These are phyloP conservation scores for Dentiscutata heterogama DNA, from an alignment of 371 early-diverging fungal species.

Conservation along the genomic window DNA sequence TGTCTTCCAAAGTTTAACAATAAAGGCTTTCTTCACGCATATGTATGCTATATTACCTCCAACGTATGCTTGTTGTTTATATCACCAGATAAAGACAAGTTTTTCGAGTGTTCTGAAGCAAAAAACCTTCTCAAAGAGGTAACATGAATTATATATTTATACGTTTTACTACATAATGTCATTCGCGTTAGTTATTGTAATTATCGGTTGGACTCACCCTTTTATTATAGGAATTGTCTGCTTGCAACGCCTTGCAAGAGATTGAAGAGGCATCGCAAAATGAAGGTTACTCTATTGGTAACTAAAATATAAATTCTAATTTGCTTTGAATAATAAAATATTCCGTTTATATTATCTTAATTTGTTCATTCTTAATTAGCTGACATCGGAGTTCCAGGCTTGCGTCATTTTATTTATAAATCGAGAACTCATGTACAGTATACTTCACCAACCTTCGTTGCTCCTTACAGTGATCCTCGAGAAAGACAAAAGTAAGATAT, in stretches of 20 bases:
- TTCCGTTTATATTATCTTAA: not conserved
- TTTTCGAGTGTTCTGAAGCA: slow-evolving; percentile 82
- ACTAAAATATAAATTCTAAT: not conserved
- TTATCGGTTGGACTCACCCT: not conserved
- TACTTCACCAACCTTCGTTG: slow-evolving; percentile 69
- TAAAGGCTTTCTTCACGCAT: slow-evolving; percentile 89
- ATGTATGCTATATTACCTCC: slow-evolving; percentile 81
- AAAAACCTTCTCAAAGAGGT: slow-evolving; percentile 74
- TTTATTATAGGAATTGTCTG: slow-evolving; percentile 25
- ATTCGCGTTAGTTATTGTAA: not conserved
- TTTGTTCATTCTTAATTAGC: slow-evolving; percentile 51
- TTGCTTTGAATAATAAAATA: not conserved
- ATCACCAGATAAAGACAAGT: slow-evolving; percentile 84
- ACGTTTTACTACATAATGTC: too few species aligned
- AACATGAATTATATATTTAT: slow-evolving; percentile 31
- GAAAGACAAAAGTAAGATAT: slow-evolving; percentile 55
- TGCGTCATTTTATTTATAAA: slow-evolving; percentile 83
- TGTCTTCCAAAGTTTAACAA: slow-evolving; percentile 94
- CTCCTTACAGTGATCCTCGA: slow-evolving; percentile 57
- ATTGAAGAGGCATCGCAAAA: slow-evolving; percentile 51
- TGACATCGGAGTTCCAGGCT: slow-evolving; percentile 72
- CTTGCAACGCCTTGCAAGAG: not conserved
- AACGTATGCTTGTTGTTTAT: slow-evolving; percentile 80
- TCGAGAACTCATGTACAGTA: slow-evolving; percentile 75
- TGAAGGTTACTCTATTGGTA: slow-evolving; percentile 55